Percentiles rank a stretch among this genome's conserved stretches.
phyloP scores from a whole-genome alignment of 768 basidiomycete species.

The Tephrocybe rancida region DNA sequence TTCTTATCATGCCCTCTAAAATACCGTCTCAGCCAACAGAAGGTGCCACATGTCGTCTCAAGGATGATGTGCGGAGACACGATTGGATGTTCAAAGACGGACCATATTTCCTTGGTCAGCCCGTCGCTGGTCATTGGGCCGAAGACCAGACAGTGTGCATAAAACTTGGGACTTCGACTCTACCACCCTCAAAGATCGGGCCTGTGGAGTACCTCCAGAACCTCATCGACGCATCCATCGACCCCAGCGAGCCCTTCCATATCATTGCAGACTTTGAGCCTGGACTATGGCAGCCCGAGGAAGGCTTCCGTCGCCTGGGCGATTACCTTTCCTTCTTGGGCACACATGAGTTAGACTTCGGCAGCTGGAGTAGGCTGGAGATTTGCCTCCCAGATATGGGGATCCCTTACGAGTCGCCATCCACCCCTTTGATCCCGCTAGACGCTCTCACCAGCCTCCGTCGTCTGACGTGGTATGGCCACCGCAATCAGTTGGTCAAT shows the following conservation, averaged over 20 bases:
- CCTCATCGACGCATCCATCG: constrained; percentile 4
- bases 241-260: constrained; percentile 1
- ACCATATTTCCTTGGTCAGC: neutral
- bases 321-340: constrained; percentile 3
- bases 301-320: constrained; percentile 8
- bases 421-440: constrained; percentile 2
- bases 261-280: constrained; percentile 4
- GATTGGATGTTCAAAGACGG: constrained; percentile 7
- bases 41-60: neutral
- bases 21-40: no score
- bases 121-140: neutral
- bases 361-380: constrained; percentile 3
- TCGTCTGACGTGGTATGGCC: neutral
- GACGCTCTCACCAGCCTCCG: constrained; percentile 8
- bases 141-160: neutral
- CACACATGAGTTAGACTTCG: neutral
- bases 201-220: constrained; percentile 1
- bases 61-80: neutral
- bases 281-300: neutral
- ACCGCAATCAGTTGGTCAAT: constrained; percentile 1
- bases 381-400: neutral
- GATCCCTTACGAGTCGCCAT: neutral
- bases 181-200: neutral
- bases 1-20: no score
- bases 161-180: constrained; percentile 1